These are phyloP conservation scores for Epichloe scottii DNA, from an alignment of 2,329 filamentous ascomycete species.

Conservation along the genomic window DNA sequence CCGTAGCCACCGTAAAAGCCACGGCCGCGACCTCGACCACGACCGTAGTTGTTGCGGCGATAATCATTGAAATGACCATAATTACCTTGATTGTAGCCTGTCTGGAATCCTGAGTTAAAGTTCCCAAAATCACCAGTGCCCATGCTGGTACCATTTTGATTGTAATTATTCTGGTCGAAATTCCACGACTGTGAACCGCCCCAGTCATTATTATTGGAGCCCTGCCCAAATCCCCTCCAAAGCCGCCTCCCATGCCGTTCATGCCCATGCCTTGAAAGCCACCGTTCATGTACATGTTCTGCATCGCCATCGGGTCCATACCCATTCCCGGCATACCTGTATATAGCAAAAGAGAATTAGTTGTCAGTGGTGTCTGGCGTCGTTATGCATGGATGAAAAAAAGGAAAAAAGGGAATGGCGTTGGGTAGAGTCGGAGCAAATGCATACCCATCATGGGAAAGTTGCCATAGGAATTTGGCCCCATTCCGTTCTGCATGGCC, in stretches of 20 bases:
- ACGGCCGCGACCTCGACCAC: conserved; percentile 53
- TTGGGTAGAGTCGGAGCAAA: not conserved
- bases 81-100: conserved; percentile 74
- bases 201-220: conserved; percentile 70
- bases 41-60: conserved; percentile 53
- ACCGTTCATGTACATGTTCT: conserved; percentile 69
- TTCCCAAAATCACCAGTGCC: conserved; percentile 68
- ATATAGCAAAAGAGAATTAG: conserved; percentile 15
- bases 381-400: not conserved
- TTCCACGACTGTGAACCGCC: conserved; percentile 73
- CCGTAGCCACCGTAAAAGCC: conserved; percentile 44
- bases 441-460: conserved; percentile 81
- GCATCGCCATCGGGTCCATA: conserved; percentile 71
- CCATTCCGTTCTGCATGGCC: conserved; percentile 60
- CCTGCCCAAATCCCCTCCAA: conserved; percentile 48
- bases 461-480: conserved; percentile 38
- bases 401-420: not conserved
- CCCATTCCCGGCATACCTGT: conserved; percentile 69
- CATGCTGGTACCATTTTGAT: conserved; percentile 73
- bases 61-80: conserved; percentile 77
- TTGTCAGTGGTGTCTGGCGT: not conserved
- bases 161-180: conserved; percentile 82
- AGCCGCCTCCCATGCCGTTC: conserved; percentile 60
- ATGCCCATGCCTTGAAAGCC: conserved; percentile 68
- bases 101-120: conserved; percentile 65